phyloP scores from a whole-genome alignment of 306 rosid genomes.

The Citrullus amarus region DNA sequence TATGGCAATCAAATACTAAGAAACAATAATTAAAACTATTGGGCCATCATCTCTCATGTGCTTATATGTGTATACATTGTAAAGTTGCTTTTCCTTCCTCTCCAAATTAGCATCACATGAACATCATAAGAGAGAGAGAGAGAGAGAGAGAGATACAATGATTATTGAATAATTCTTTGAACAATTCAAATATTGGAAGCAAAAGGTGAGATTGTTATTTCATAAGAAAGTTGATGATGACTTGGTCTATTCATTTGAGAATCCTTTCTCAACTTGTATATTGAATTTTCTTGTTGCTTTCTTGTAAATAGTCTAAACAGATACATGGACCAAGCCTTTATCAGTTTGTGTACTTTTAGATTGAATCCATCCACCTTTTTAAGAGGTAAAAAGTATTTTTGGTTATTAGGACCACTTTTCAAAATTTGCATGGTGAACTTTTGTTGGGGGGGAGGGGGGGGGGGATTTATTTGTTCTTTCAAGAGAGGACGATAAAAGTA shows the following conservation, averaged over 20 bases:
- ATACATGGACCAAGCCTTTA: conserved; percentile 20
- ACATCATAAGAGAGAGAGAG: conserved; percentile 8
- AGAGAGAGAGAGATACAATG: conserved; percentile 1
- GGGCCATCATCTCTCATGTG: conserved; percentile 25
- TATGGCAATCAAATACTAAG: conserved; percentile 12
- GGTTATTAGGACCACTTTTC: background rate
- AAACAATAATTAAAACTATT: conserved; percentile 15
- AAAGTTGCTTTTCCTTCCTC: conserved; percentile 32
- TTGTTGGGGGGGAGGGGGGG: background rate
- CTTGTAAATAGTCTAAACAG: conserved; percentile 42
- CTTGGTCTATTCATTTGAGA: conserved; percentile 13
- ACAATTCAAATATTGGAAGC: background rate
- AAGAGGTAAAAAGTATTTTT: background rate
- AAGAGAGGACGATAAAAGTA: no score
- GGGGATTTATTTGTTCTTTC: no score
- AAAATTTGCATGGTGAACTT: background rate
- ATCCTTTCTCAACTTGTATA: conserved; percentile 1
- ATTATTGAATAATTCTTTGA: background rate
- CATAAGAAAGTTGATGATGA: conserved; percentile 9
- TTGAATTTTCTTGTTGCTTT: conserved; percentile 30
- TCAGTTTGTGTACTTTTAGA: conserved; percentile 22
- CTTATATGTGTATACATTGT: background rate
- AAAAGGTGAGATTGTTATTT: background rate
- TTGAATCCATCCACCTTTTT: background rate
- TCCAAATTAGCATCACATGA: conserved; percentile 33